Percentiles rank a stretch among this genome's conserved stretches.
phyloP scores from a whole-genome alignment of 176 grass and related monocot genomes.

The Bromus sterilis region DNA sequence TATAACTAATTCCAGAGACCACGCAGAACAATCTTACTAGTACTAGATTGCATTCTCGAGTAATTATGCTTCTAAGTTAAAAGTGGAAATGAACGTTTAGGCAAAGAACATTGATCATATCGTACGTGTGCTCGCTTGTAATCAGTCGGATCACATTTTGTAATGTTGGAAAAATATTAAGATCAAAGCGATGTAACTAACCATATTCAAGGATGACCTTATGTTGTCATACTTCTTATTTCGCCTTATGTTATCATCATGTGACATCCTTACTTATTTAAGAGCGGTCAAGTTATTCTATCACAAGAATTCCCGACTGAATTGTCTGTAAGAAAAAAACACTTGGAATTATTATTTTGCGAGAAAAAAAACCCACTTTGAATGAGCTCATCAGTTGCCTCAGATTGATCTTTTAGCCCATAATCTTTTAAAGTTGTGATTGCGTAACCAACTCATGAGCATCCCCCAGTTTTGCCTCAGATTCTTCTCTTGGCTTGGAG shows the following conservation, averaged over 20 bases:
- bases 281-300: too few relatives aligned
- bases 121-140: not conserved
- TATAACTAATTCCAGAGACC: not conserved
- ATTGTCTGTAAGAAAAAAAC: not conserved
- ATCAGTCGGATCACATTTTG: not conserved
- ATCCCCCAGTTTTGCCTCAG: not conserved
- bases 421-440: not conserved
- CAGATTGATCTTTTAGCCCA: too few relatives aligned
- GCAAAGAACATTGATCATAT: not conserved
- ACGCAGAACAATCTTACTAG: not conserved
- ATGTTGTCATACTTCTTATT: too few relatives aligned
- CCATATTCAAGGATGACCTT: not conserved
- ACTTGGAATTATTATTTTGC: too few relatives aligned
- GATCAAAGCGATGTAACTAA: not conserved
- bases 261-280: too few relatives aligned
- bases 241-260: too few relatives aligned
- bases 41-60: not conserved
- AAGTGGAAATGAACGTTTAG: not conserved
- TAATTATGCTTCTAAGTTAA: not conserved
- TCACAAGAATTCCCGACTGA: not conserved
- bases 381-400: not conserved
- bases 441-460: not conserved
- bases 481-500: not conserved
- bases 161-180: not conserved
- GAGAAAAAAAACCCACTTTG: not conserved